phyloP scores from a whole-genome alignment of 805 yeast species.

The Priceomyces carsonii region DNA sequence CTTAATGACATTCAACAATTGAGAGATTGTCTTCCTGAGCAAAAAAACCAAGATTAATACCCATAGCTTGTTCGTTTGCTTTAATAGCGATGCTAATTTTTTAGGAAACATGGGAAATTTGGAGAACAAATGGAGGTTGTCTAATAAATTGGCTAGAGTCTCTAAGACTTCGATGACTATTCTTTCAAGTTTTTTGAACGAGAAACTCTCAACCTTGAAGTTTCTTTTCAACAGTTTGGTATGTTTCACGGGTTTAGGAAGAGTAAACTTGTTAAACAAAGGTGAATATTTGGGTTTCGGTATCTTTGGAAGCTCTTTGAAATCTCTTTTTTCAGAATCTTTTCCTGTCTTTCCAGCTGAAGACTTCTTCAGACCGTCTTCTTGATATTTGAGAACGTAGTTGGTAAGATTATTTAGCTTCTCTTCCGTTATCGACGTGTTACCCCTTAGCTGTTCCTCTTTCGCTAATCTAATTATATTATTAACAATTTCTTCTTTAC shows the following conservation, averaged over 20 bases:
- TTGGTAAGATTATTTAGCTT: conserved; percentile 32
- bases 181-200: conserved; percentile 32
- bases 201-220: conserved; percentile 14
- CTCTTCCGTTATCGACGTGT: conserved; percentile 36
- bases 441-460: conserved; percentile 39
- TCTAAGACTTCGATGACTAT: conserved; percentile 32
- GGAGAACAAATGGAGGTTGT: conserved; percentile 42
- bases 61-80: conserved; percentile 47
- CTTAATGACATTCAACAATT: conserved; percentile 39
- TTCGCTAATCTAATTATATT: conserved; percentile 32
- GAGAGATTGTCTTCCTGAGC: conserved; percentile 42
- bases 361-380: conserved; percentile 2
- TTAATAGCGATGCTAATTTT: conserved; percentile 27
- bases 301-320: conserved; percentile 11
- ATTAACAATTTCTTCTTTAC: conserved; percentile 25
- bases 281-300: conserved; percentile 36
- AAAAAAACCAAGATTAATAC: conserved; percentile 40
- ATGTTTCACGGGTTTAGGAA: conserved; percentile 14
- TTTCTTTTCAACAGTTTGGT: conserved; percentile 5
- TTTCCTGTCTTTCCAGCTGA: too few species aligned
- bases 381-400: conserved; percentile 20
- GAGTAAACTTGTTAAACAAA: conserved; percentile 30
- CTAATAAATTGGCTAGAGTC: conserved; percentile 38
- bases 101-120: conserved; percentile 46
- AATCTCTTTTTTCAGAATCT: conserved; percentile 5